Evolutionary conservation across 257 asterid species (phyloP).

Genomic region (Ajuga chamaepitys): DNA sequence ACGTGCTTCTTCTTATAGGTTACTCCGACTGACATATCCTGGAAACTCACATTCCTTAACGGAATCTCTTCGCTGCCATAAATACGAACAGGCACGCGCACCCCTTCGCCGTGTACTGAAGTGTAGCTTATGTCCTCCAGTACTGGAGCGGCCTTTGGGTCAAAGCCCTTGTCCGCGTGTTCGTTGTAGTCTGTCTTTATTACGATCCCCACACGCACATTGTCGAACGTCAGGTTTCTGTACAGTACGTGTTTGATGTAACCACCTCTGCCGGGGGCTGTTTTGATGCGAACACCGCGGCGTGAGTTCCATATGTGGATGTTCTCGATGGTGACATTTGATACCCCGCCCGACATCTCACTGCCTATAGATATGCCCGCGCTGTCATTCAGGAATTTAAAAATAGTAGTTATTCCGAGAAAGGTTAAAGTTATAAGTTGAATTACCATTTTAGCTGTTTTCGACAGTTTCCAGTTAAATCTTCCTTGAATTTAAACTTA

Average conservation of each 20-base stretch:
- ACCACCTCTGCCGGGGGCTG: conserved; percentile 95
- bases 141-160: conserved; percentile 68
- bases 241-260: conserved; percentile 55
- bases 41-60: conserved; percentile 51
- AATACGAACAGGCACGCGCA: conserved; percentile 88
- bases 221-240: conserved; percentile 61
- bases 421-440: too few relatives aligned
- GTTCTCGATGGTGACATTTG: conserved; percentile 77
- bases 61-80: conserved; percentile 79
- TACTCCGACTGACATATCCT: conserved; percentile 71
- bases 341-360: conserved; percentile 97
- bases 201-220: conserved; percentile 90
- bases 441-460: too few relatives aligned
- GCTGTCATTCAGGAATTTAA: conserved; percentile 32
- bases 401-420: too few relatives aligned
- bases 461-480: too few relatives aligned
- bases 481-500: too few relatives aligned
- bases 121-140: conserved; percentile 64
- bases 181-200: conserved; percentile 95
- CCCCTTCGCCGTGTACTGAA: conserved; percentile 75
- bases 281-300: conserved; percentile 87
- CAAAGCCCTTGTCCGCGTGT: conserved; percentile 65
- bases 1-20: conserved; percentile 81
- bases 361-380: conserved; percentile 97
- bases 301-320: conserved; percentile 82